Evolutionary conservation across 495 filamentous ascomycete species (phyloP).

Genomic region (Neurospora tetraspora): DNA sequence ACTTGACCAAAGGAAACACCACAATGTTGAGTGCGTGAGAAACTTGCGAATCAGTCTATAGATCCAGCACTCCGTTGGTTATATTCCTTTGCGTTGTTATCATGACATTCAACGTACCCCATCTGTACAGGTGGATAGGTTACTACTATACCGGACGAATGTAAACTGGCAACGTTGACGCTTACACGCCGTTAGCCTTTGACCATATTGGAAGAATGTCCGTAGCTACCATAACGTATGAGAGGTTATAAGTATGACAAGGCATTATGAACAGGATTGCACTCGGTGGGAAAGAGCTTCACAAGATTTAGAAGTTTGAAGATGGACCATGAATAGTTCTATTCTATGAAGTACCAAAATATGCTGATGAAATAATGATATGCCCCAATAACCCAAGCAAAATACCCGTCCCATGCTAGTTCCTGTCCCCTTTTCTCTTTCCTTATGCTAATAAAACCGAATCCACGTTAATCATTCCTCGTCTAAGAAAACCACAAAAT

Average conservation of each 20-base stretch:
- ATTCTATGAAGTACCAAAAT: background rate
- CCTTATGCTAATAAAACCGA: background rate
- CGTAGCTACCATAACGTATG: background rate
- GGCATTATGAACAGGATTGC: background rate
- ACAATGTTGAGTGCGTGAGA: background rate
- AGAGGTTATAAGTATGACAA: background rate
- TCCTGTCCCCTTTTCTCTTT: background rate
- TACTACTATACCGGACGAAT: background rate
- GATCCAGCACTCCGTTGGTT: background rate
- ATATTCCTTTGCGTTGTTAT: background rate
- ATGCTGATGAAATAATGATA: background rate
- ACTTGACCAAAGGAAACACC: background rate
- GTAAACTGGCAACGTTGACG: background rate
- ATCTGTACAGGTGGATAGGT: too few relatives aligned
- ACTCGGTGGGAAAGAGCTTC: background rate
- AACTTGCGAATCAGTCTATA: background rate
- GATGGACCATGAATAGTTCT: background rate
- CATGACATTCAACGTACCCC: background rate
- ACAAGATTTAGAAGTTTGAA: background rate
- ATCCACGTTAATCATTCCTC: background rate
- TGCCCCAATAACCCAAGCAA: background rate
- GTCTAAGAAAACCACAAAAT: background rate
- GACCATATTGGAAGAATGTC: background rate
- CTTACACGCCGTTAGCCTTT: background rate
- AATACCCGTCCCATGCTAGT: background rate